Conservation (phyloP, 2,329 filamentous ascomycete species). For the Akanthomyces uredinophilus region DNA sequence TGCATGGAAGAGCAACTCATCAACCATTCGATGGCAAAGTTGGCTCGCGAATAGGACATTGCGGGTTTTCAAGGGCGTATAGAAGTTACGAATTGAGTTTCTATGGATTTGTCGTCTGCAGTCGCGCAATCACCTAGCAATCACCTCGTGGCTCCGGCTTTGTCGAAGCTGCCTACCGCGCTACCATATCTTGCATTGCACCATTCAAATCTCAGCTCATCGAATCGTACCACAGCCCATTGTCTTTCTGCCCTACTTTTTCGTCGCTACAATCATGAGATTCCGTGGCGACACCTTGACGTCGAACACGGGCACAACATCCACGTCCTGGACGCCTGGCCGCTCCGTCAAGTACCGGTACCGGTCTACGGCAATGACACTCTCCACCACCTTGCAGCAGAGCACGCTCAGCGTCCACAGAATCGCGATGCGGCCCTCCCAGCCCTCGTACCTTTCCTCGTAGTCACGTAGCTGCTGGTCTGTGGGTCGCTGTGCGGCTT, state of each 20-base stretch:
- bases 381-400: constrained; percentile 30
- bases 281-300: constrained; percentile 24
- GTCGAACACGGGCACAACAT: constrained; percentile 26
- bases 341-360: constrained; percentile 26
- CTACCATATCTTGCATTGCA: neutral
- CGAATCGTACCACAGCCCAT: neutral
- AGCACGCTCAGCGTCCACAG: constrained; percentile 29
- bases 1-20: too few relatives aligned
- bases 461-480: constrained; percentile 22
- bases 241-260: neutral
- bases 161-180: neutral
- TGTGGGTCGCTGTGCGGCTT: constrained; percentile 13
- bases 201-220: neutral
- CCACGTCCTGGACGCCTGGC: constrained; percentile 18
- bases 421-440: constrained; percentile 25
- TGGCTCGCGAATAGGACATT: too few relatives aligned
- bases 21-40: too few relatives aligned
- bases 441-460: constrained; percentile 20
- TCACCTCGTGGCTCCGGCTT: too few relatives aligned
- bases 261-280: constrained; percentile 17
- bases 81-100: neutral
- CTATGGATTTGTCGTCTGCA: neutral
- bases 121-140: too few relatives aligned
- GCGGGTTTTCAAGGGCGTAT: too few relatives aligned
- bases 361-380: constrained; percentile 27